Evolutionary conservation across 2,329 filamentous ascomycete genomes (phyloP), one percentile per base, ranked within the genome.

Genomic region (Chalaropsis thielavioides): DNA sequence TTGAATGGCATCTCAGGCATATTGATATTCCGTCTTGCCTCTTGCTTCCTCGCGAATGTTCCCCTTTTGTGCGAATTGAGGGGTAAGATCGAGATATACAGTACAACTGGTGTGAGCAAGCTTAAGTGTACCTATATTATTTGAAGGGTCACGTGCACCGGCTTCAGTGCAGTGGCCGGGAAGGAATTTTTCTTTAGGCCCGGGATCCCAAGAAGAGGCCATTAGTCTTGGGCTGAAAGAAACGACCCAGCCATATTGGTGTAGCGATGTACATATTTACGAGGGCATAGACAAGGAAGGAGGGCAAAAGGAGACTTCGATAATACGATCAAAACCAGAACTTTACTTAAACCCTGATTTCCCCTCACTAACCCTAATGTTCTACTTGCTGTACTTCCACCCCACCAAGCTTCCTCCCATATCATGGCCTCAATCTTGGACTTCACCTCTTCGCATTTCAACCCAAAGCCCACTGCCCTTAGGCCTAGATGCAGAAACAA

Each of bases 301-400:
- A n/a, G n/a, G n/a, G n/a, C n/a, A n/a, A n/a, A n/a, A n/a, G n/a
- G n/a, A n/a, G n/a, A n/a, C n/a, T n/a, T n/a, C n/a, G n/a, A 15
- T 7, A 7, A 35, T 7, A 3, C 7, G 31, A 35, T 35, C 31
- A 35, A 35, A 35, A 7, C 31, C 7, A 35, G 3, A 3, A 35
- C 7, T 35, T 7, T 3, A 35, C 31, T 35, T 7, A 35, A 8
- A 56, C 27, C 51, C 27, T n/a, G 15, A 6, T 13, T 56, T 56
- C 51, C 51, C 51, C 51, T 56, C 51, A 35, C 31, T 56, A 56
- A 56, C 51, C 51, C 51, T 56, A 56, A 56, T n/a, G n/a, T n/a
- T n/a, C n/a, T n/a, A n/a, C n/a, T n/a, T n/a, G n/a, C n/a, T n/a
- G n/a, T n/a, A n/a, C n/a, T n/a, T n/a, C n/a, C 22, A 44, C 51